Base-by-base conservation (phyloP, 306 rosid species). In the Vicia faba region DNA sequence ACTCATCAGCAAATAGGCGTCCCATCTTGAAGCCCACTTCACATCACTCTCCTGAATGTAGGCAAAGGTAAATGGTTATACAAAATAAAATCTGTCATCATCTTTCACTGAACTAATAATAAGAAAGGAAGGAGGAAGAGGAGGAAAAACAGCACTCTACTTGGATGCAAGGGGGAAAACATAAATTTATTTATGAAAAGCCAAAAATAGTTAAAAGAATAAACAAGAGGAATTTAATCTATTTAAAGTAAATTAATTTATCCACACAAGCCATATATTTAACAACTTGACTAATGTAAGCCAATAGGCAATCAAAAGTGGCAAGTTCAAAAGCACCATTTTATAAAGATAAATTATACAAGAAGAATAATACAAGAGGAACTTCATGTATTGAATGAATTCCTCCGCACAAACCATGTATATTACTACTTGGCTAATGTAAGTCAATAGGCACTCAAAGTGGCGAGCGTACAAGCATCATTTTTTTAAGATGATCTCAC, bases 11-110 rank as follows among this genome's bases (percentile, higher is more conserved):
- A 89, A 87, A 88, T 92, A 89, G 35, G 98, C 93, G 86, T 92
- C 98, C 96, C 98, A 92, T 79, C 98, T 80, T 68, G 96, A 92
- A 62, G 98, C 98, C 98, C 98, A 92, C 89, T 92, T 92, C 78
- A 92, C 98, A 59, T 86, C 88, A 82, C 97, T 93, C 79, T 80
- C 89, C 98, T 93, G 78, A 28, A 77, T 29, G 16, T 50, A 76
- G 72, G 44, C 60, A 68, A 53, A 54, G 72, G 69, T 51, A 44
- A 41, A 75, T 38, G 14, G 64, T 66, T 51, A 61, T 36, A 69
- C 13, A 36, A 68, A 76, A 60, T 44, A 39, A 61, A 83, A 8
- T 44, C 7, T 2, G 10, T 9, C 40, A 33, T 15, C 75, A 62
- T 41, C 69, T 69, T 55, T 56, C 36, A 69, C 19, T 57, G 1